Percentiles rank a stretch among this genome's conserved stretches.
These are phyloP conservation scores for Karstenula rhodostoma DNA, from an alignment of 2,329 filamentous ascomycete species.

Conservation along the genomic window DNA sequence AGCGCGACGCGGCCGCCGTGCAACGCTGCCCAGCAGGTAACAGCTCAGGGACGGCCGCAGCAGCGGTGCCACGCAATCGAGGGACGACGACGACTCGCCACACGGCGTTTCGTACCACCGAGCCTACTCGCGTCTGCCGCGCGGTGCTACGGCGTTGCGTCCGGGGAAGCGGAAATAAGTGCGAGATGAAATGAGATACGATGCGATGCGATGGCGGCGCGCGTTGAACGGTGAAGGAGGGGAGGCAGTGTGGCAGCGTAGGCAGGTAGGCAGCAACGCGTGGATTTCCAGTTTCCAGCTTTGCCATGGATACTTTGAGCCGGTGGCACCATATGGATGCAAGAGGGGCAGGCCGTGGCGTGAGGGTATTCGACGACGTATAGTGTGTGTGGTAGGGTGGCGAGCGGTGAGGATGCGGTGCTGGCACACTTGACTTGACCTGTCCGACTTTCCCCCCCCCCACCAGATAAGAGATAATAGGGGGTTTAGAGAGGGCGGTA, in stretches of 20 bases:
- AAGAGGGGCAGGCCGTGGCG: neutral
- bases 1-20: too few species aligned
- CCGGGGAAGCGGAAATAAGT: neutral
- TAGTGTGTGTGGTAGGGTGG: too few species aligned
- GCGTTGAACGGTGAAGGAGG: constrained; percentile 15
- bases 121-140: neutral
- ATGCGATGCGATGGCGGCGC: neutral
- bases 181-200: neutral
- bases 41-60: too few species aligned
- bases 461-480: constrained; percentile 14
- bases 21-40: constrained; percentile 2
- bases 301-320: too few species aligned
- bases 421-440: neutral
- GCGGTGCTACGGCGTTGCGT: neutral
- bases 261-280: too few species aligned
- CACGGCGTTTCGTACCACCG: neutral
- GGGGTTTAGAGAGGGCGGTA: constrained; percentile 11
- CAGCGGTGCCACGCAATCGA: neutral
- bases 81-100: too few species aligned
- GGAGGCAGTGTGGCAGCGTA: too few species aligned
- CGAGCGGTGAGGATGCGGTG: constrained; percentile 25
- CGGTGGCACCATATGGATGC: too few species aligned
- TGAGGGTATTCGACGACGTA: neutral
- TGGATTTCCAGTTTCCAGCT: too few species aligned
- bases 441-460: neutral